A percentile compares a stretch with the other conserved stretches of the same genome.
Conservation (phyloP, 208 protist species). For the Trichomonas vaginalis region DNA sequence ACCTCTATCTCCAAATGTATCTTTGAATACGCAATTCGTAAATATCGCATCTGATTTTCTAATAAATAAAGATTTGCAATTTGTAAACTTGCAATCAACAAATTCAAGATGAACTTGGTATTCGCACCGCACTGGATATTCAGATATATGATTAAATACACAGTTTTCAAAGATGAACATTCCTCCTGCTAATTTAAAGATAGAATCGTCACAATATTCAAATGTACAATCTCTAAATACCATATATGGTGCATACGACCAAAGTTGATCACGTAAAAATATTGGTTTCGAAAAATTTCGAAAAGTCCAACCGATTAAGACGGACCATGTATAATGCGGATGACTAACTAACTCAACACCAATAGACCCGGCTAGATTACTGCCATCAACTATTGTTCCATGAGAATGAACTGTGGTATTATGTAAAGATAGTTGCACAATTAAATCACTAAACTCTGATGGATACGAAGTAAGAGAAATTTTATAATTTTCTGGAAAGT, state of each 20-base stretch:
- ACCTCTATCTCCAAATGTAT: background rate
- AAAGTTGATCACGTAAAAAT: background rate
- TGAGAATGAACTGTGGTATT: background rate
- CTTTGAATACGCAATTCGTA: background rate
- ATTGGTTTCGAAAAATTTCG: background rate
- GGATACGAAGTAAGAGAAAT: background rate
- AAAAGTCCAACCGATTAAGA: background rate
- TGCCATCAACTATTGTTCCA: background rate
- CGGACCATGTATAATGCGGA: background rate
- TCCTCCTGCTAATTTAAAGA: background rate
- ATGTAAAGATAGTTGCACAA: background rate
- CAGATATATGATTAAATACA: background rate
- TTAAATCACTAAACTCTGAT: background rate
- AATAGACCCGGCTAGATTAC: background rate
- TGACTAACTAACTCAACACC: background rate
- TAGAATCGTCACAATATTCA: background rate
- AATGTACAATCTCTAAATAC: background rate
- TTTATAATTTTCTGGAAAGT: background rate
- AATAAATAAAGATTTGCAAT: background rate
- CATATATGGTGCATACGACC: background rate
- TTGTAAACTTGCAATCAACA: background rate
- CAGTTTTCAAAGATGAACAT: conserved; percentile 6
- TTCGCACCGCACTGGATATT: background rate
- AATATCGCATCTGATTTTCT: background rate
- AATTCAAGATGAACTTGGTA: background rate